Percentiles rank a stretch among this genome's conserved stretches.
Evolutionary conservation across 805 yeast genomes (phyloP).

Genomic region (Blastobotrys americana): DNA sequence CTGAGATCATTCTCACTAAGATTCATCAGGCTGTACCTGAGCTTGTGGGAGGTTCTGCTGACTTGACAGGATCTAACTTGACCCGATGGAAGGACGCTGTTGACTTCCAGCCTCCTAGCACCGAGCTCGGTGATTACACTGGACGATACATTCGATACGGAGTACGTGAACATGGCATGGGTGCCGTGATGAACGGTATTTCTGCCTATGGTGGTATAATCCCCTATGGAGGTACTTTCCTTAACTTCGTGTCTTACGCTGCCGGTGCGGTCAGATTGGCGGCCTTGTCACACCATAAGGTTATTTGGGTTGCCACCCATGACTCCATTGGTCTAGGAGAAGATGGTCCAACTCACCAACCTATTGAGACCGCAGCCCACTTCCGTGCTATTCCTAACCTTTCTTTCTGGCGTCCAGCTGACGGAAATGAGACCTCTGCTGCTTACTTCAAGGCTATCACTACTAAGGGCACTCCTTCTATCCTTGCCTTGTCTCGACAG

Average conservation of each 20-base stretch:
- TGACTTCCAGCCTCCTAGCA: constrained; percentile 85
- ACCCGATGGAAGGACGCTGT: constrained; percentile 78
- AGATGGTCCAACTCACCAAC: constrained; percentile 55
- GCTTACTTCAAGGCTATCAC: constrained; percentile 54
- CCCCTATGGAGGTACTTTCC: constrained; percentile 95
- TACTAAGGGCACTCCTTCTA: constrained; percentile 54
- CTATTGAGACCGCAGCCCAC: constrained; percentile 45
- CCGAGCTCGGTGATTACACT: constrained; percentile 73
- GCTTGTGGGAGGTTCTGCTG: constrained; percentile 96
- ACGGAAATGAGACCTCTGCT: constrained; percentile 46
- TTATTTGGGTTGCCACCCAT: constrained; percentile 49
- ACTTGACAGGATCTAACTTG: constrained; percentile 92
- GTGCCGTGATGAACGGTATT: constrained; percentile 96
- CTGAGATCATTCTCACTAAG: constrained; percentile 66
- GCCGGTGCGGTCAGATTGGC: constrained; percentile 47
- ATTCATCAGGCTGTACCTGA: constrained; percentile 69
- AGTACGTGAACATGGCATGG: constrained; percentile 99
- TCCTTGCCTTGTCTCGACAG: constrained; percentile 72
- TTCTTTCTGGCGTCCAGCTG: constrained; percentile 47
- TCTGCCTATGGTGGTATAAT: constrained; percentile 80
- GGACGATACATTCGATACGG: constrained; percentile 97
- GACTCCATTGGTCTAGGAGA: constrained; percentile 54
- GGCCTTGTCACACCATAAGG: constrained; percentile 40
- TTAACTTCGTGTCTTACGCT: constrained; percentile 71
- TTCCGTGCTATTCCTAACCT: constrained; percentile 46